These are phyloP conservation scores for Kingdonia uniflora DNA, from an alignment of 164 flowering plant genomes.

Conservation along the genomic window DNA sequence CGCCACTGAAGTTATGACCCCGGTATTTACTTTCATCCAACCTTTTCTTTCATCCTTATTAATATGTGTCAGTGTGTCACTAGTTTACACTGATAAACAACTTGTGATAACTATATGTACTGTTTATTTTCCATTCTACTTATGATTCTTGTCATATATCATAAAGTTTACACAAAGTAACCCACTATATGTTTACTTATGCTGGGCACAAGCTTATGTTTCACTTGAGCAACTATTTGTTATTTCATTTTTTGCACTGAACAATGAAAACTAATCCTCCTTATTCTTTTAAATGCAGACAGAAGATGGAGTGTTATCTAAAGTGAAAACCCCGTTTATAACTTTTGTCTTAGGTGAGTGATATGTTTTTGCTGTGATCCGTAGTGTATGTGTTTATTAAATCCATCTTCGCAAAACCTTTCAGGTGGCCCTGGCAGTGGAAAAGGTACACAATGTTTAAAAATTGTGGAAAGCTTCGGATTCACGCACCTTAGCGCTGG, in stretches of 20 bases:
- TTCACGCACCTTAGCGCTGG: conserved; percentile 89
- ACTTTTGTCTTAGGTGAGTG: conserved; percentile 78
- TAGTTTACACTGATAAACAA: background rate
- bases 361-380: background rate
- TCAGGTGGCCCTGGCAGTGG: conserved; percentile 97
- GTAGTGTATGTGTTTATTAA: background rate
- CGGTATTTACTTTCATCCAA: conserved; percentile 8
- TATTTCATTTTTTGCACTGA: background rate
- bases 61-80: background rate
- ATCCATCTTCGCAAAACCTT: conserved; percentile 6
- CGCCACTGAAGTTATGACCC: conserved; percentile 7
- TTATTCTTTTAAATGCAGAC: conserved; percentile 35
- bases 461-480: conserved; percentile 64
- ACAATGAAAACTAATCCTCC: background rate
- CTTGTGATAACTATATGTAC: background rate
- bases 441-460: conserved; percentile 83
- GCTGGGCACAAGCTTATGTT: background rate
- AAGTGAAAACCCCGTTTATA: conserved; percentile 43
- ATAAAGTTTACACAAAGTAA: background rate
- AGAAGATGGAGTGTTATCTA: conserved; percentile 19
- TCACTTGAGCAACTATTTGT: background rate
- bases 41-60: background rate
- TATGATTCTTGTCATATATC: background rate
- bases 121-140: background rate
- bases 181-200: background rate